These are phyloP conservation scores for Powellomyces hirtus DNA, from an alignment of 192 early-diverging fungal species.

Conservation along the genomic window DNA sequence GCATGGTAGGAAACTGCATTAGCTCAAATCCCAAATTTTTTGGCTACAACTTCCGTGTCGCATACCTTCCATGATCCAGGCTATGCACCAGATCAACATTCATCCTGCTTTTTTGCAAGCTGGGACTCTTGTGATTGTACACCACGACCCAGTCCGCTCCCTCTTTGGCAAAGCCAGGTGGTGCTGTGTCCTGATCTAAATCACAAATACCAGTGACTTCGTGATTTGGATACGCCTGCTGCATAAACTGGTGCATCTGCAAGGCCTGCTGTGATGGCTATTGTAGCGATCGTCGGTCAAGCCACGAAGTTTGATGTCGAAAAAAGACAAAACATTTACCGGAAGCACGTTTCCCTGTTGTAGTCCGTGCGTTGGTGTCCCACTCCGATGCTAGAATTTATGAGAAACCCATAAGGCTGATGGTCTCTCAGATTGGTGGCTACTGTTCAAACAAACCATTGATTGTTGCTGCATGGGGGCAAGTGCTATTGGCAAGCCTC, in stretches of 20 bases:
- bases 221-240: conserved; percentile 21
- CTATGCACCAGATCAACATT: conserved; percentile 42
- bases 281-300: neutral
- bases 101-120: conserved; percentile 19
- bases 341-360: too few relatives aligned
- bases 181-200: conserved; percentile 70
- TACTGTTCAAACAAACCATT: too few relatives aligned
- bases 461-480: neutral
- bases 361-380: conserved; percentile 6
- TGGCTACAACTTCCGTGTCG: too few relatives aligned
- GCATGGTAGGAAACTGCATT: conserved; percentile 2
- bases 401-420: too few relatives aligned
- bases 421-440: too few relatives aligned
- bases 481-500: neutral
- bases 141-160: conserved; percentile 88
- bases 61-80: conserved; percentile 58
- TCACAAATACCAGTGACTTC: conserved; percentile 59
- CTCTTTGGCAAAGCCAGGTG: conserved; percentile 75
- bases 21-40: neutral
- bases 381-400: too few relatives aligned
- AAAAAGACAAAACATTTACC: too few relatives aligned
- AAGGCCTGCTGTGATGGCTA: conserved; percentile 13
- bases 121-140: conserved; percentile 37
- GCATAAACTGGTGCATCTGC: neutral
- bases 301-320: neutral